These are phyloP conservation scores for Pythium myriotylum DNA, from an alignment of 352 stramenopile genomes.

Conservation along the genomic window DNA sequence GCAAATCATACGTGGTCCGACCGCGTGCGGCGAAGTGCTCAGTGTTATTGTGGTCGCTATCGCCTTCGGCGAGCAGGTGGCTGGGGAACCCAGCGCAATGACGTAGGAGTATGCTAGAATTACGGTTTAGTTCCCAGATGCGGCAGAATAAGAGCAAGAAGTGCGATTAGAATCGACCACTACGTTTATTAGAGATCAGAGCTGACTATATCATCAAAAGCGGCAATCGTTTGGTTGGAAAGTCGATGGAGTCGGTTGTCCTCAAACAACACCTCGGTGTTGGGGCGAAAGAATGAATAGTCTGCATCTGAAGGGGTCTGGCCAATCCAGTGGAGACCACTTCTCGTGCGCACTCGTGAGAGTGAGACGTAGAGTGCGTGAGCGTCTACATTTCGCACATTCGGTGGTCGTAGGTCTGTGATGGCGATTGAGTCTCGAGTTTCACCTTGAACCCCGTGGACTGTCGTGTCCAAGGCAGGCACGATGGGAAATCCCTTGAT, in stretches of 20 bases:
- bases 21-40: no score
- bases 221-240: no score
- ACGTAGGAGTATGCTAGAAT: no score
- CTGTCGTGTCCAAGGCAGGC: slow-evolving; percentile 25
- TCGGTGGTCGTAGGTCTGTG: slow-evolving; percentile 17
- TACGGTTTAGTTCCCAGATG: no score
- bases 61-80: slow-evolving; percentile 5
- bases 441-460: slow-evolving; percentile 27
- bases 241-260: neutral
- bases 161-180: no score
- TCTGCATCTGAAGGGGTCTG: neutral
- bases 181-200: no score
- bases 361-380: no score
- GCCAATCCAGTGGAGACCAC: slow-evolving; percentile 13
- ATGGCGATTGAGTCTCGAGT: slow-evolving; percentile 19
- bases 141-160: no score
- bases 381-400: slow-evolving; percentile 4
- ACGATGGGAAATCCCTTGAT: slow-evolving; percentile 29
- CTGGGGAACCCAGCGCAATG: slow-evolving; percentile 2
- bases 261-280: slow-evolving; percentile 1
- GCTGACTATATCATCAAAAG: no score
- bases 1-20: no score
- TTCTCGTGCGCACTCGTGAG: slow-evolving; percentile 3
- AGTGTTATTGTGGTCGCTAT: no score
- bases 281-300: slow-evolving; percentile 3